Evolutionary conservation across 768 basidiomycete species (phyloP), one percentile per base, ranked within the genome.

Genomic region (Hypholoma fasciculare): DNA sequence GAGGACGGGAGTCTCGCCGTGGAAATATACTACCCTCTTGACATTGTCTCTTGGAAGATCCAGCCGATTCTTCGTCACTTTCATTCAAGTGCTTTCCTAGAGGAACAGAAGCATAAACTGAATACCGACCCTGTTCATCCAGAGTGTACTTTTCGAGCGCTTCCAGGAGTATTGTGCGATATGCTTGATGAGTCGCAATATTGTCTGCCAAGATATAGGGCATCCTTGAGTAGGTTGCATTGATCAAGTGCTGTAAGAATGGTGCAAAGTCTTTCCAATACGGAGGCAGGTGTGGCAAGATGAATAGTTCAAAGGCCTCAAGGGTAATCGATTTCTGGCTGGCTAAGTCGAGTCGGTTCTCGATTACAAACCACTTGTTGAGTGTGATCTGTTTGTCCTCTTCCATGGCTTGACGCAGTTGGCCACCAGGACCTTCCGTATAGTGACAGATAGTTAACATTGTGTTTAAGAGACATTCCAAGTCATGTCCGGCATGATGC

Each of bases 401-500:
- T 30, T 9, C 13, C 7, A 40, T 13, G 3, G 39, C 19, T 42
- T 23, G 16, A 49, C 49, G 56, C 40, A 50, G 56, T n/a, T 49
- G 14, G 23, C 47, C 48, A 40, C 39, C n/a, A 40, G 56, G 56
- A 6, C 54, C 54, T 12, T 8, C 23, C 20, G 54, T 56, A 49
- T 47, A 56, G 13, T 36, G 26, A 13, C 56, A 57, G 3, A 57
- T 27, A 43, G 26, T 40, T 16, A 57, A 11, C 11, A 57, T 57
- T 12, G 48, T 50, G 40, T 50, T 39, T 13, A 57, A 39, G 14
- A 57, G 47, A 11, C 20, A 40, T 20, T 57, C 47, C 13, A 57
- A 42, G 40, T 57, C 56, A 34, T 57, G 56, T 49, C 56, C 37
- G 7, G 56, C 20, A 50, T 30, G 34, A 57, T 57, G 48, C 26